Conservation (phyloP, 495 filamentous ascomycete genomes). For the Xylaria grammica region DNA sequence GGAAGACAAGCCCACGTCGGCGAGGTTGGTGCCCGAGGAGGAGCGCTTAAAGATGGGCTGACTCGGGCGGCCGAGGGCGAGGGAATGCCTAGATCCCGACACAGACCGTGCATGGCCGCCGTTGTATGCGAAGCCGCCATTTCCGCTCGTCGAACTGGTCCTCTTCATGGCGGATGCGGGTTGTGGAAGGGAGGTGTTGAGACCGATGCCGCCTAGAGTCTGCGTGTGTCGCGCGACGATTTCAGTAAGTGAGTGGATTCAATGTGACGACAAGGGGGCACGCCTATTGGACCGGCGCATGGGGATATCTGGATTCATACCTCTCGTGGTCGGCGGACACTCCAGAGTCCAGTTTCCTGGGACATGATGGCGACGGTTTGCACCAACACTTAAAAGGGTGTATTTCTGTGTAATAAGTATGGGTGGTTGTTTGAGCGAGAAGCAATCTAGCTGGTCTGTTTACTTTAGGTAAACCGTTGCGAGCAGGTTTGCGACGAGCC, state of each 20-base stretch:
- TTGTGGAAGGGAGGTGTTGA: constrained; percentile 82
- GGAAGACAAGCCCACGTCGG: constrained; percentile 78
- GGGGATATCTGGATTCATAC: constrained; percentile 48
- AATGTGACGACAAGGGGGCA: constrained; percentile 21
- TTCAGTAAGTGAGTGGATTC: constrained; percentile 29
- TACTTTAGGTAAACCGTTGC: background rate
- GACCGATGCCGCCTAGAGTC: constrained; percentile 79
- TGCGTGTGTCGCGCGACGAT: constrained; percentile 40
- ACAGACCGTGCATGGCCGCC: constrained; percentile 75
- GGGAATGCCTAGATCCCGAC: constrained; percentile 84
- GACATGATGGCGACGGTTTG: constrained; percentile 59
- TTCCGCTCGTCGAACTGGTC: constrained; percentile 78
- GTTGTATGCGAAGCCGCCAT: constrained; percentile 44
- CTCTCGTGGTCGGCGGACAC: constrained; percentile 74
- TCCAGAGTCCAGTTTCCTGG: constrained; percentile 76
- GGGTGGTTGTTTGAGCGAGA: background rate
- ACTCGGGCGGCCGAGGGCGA: constrained; percentile 76
- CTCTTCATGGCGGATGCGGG: constrained; percentile 96
- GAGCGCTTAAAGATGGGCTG: constrained; percentile 85
- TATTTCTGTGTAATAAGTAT: background rate
- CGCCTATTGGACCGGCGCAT: constrained; percentile 26
- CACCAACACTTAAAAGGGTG: constrained; percentile 5
- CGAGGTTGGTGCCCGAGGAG: constrained; percentile 76
- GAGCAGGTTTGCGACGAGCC: background rate
- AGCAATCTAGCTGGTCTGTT: too few relatives aligned